Base-by-base conservation (phyloP, 257 asterid species). In the Handroanthus guayacan region DNA sequence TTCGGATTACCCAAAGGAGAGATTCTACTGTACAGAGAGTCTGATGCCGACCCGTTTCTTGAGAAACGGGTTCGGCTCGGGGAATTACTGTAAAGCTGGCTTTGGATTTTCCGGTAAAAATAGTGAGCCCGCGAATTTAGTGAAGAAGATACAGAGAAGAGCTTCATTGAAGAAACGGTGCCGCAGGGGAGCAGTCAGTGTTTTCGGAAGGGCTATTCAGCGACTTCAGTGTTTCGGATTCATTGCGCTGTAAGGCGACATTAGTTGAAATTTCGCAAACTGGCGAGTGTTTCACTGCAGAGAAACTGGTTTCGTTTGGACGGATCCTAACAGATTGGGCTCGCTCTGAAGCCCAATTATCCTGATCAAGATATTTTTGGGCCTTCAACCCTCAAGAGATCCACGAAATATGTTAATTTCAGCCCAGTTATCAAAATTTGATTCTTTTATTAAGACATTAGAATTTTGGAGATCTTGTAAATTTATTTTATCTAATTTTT, bases 1-100 rank as follows among this genome's bases (percentile, higher is more conserved):
- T 76, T 86, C 41, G 91, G 92, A 80, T 92, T 88, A 17, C 92
- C 92, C 74, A 83, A 3, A 2, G 82, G 89, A 8, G 86, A 75
- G 71, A 88, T 82, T 74, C 85, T 82, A n/a, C 83, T 57, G 86
- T 82, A 87, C 56, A 89, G 82, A 45, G 85, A 66, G 43, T 58
- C 50, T 37, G 38, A 74, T 3, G 4, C 68, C 25, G 86, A 60
- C 18, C 43, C 60, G 7, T 63, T 67, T 9, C 55, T 10, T 0
- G 82, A 16, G 38, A 11, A 9, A 4, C 71, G 80, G 69, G 67
- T 74, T 44, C 82, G 81, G 79, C 73, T 34, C 37, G 74, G 69
- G 2, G 44, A 3, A 6, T 80, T 45, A 62, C 76, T 6, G 37
- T 48, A 48, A 48, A 72, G 44, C 34, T 62, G 79, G 9, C 4